Conservation (phyloP, 2,329 filamentous ascomycete species). For the Dactylellina cionopaga region DNA sequence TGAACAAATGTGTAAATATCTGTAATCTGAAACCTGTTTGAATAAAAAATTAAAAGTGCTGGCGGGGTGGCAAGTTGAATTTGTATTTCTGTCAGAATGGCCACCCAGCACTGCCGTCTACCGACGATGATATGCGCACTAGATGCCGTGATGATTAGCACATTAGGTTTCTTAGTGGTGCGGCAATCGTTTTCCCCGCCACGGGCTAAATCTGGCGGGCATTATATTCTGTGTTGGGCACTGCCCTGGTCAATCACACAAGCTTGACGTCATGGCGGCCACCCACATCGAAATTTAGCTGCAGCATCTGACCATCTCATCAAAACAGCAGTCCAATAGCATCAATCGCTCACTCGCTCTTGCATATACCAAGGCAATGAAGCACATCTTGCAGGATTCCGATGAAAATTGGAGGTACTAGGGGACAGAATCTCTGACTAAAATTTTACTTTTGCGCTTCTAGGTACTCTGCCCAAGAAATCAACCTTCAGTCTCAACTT, state of each 20-base stretch:
- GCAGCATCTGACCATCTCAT: slow-evolving; percentile 1
- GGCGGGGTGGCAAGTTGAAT: too few species aligned
- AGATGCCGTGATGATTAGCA: too few species aligned
- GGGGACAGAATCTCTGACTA: neutral
- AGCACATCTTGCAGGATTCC: slow-evolving; percentile 1
- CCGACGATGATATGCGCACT: too few species aligned
- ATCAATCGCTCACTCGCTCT: neutral
- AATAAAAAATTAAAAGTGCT: too few species aligned
- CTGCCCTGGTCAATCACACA: slow-evolving; percentile 6
- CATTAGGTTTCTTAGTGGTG: neutral
- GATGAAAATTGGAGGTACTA: neutral
- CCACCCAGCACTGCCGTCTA: too few species aligned
- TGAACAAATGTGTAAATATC: too few species aligned
- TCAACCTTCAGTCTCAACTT: neutral
- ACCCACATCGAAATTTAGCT: slow-evolving; percentile 16
- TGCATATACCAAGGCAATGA: slow-evolving; percentile 13
- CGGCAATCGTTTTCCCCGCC: slow-evolving; percentile 16
- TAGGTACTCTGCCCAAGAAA: neutral
- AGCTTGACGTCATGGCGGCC: slow-evolving; percentile 29
- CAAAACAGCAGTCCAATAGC: neutral
- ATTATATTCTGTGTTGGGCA: slow-evolving; percentile 25
- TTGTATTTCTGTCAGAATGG: too few species aligned
- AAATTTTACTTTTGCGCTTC: neutral
- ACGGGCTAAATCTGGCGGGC: neutral
- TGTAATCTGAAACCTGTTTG: too few species aligned